Evolutionary conservation across 2,329 filamentous ascomycete genomes (phyloP), one percentile per base, ranked within the genome.

Genomic region (Botrytis deweyae): DNA sequence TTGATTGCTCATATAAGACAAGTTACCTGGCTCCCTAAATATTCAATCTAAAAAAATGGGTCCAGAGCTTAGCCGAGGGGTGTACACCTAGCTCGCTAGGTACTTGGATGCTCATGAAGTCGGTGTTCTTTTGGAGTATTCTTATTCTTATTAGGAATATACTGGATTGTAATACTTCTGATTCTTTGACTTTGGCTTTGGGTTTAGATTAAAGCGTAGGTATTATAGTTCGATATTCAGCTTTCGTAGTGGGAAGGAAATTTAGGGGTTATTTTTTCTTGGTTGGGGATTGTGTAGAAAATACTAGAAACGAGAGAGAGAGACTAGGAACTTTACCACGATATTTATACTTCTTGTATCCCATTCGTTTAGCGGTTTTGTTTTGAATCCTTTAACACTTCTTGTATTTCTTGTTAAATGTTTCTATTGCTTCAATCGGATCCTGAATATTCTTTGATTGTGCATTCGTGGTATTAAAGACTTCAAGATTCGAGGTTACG

Each of bases 131-230:
- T 52, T n/a, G 20, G 25, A 7, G 1, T n/a, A 7, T 6, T 52
- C 12, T 55, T n/a, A 3, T 55, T n/a, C 5, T 14, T 52, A 12
- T n/a, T n/a, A n/a, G 49, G 25, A 7, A 7, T 5, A 55, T n/a
- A 1, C 2, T 14, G 25, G 49, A 12, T 14, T 55, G 4, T 4
- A 0, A 4, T 33, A 33, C 33, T 33, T 33, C 33, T 33, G 33
- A 4, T 33, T 33, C 33, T 33, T 33, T 33, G 33, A 33, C 4
- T 33, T 33, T 33, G 33, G 0, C 33, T 33, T 33, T 33, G 4
- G 33, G 33, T 0, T 33, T 14, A 5, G 25, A 3, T n/a, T 16
- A n/a, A 7, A n/a, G 25, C 2, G 12, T 55, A 0, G 0, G 0
- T 52, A 52, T 52, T 4, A 0, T 6, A 1, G 1, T 52, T n/a